These are phyloP conservation scores for Trichoderma breve DNA, from an alignment of 2,329 filamentous ascomycete genomes.

Conservation along the genomic window DNA sequence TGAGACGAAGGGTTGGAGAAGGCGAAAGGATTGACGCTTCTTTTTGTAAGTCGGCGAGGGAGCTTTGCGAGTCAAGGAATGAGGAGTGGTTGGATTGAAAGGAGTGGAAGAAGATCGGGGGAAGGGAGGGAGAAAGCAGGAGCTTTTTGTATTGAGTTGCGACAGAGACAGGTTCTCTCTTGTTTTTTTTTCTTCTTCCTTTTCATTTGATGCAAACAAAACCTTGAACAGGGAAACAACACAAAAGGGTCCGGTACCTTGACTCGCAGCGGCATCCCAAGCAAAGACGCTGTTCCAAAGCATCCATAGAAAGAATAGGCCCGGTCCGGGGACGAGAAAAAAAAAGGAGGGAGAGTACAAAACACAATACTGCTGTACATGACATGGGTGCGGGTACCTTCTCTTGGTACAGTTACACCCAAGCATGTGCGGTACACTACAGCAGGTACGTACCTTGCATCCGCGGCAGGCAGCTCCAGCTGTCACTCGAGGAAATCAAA, in stretches of 20 bases:
- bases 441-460: background rate
- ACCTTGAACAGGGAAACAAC: conserved; percentile 14
- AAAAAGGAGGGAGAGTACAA: background rate
- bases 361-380: background rate
- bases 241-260: conserved; percentile 17
- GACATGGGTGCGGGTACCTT: background rate
- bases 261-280: background rate
- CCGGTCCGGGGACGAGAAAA: conserved; percentile 1
- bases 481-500: background rate
- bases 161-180: background rate
- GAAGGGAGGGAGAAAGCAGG: background rate
- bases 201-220: conserved; percentile 14
- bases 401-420: background rate
- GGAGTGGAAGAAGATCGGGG: background rate
- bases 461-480: conserved; percentile 6
- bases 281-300: background rate
- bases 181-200: background rate
- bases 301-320: background rate
- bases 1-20: background rate
- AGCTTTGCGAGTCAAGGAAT: background rate
- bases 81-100: background rate
- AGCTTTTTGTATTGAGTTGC: conserved; percentile 11
- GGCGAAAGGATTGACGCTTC: background rate
- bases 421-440: background rate
- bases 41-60: background rate